Conservation (phyloP, 2,329 filamentous ascomycete genomes). For the Phialemoniopsis sp. region DNA sequence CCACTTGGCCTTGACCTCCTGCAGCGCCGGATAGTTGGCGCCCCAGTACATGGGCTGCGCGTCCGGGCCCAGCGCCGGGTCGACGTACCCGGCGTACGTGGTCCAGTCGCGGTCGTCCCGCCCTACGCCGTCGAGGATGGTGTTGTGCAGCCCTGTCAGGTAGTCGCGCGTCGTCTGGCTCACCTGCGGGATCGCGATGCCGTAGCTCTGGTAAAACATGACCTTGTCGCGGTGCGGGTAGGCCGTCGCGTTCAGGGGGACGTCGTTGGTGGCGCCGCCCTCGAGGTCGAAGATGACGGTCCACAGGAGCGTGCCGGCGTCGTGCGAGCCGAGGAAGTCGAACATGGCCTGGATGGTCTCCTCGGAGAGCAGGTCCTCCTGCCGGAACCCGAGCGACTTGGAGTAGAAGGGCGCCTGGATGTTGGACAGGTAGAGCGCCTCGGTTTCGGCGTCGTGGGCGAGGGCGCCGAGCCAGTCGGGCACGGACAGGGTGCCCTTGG, state of each 20-base stretch:
- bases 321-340: constrained; percentile 42
- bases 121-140: constrained; percentile 19
- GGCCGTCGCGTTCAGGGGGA: constrained; percentile 50
- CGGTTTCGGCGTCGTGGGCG: constrained; percentile 44
- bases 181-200: constrained; percentile 42
- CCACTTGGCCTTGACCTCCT: constrained; percentile 43
- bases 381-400: constrained; percentile 51
- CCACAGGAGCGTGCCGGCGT: constrained; percentile 52
- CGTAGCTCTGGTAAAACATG: constrained; percentile 61
- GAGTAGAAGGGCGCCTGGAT: constrained; percentile 48
- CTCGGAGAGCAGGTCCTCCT: constrained; percentile 40
- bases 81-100: constrained; percentile 59
- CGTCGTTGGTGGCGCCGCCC: constrained; percentile 56
- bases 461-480: constrained; percentile 61
- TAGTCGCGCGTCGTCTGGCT: constrained; percentile 43
- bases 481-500: constrained; percentile 39
- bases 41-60: constrained; percentile 52
- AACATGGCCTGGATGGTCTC: constrained; percentile 45
- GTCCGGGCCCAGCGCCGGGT: constrained; percentile 37
- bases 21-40: constrained; percentile 40
- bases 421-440: constrained; percentile 41
- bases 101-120: constrained; percentile 25
- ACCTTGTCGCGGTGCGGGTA: constrained; percentile 62
- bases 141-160: constrained; percentile 43
- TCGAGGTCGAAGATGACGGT: constrained; percentile 59